Base-by-base conservation (phyloP, 1,139 yeast species). In the Kodamaea derodonti region DNA sequence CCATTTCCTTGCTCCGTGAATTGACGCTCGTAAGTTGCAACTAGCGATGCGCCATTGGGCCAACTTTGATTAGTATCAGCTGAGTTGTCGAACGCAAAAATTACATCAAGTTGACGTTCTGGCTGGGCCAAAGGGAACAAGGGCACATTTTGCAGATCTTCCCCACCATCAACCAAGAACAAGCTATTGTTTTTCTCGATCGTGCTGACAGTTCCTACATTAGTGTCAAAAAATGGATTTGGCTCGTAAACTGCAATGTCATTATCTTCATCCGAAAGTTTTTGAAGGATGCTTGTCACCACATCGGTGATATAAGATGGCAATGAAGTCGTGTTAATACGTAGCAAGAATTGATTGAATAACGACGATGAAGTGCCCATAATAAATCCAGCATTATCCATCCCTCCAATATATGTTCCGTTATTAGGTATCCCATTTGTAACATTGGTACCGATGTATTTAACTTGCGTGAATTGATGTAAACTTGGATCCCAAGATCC, bases 401-500 rank as follows among this genome's bases (percentile, higher is more conserved):
- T 64, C 20, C 66, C 66, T 1, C 46, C 58, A 3, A 58, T 47
- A 42, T 74, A 69, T 4, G 45, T 36, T 2, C 45, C 48, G 27
- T 48, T 51, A 8, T 48, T 49, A 10, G 81, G 76, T 16, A 58
- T 46, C 34, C 95, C 95, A 44, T 76, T 68, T 15, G 63, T 53
- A 20, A 78, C 69, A n/a, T 70, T 58, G 1, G 94, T 74, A 26
- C 97, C 97, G 41, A 86, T 56, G 53, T 84, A 87, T 54, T 78
- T 75, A 17, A 80, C 63, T 40, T 81, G 80, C 16, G 81, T 68
- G 61, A 88, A 87, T 16, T 81, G 72, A 41, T 74, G 69, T 32
- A 86, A 58, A 0, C 84, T 69, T 25, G 87, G 84, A 54, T 88
- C 96, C 94, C 95, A 87, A 22, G 94, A 80, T 6, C 96, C 96